Percentiles rank a stretch among this genome's conserved stretches.
These are phyloP conservation scores for Cutaneotrichosporon daszewskae DNA, from an alignment of 1,284 basidiomycete species.

Conservation along the genomic window DNA sequence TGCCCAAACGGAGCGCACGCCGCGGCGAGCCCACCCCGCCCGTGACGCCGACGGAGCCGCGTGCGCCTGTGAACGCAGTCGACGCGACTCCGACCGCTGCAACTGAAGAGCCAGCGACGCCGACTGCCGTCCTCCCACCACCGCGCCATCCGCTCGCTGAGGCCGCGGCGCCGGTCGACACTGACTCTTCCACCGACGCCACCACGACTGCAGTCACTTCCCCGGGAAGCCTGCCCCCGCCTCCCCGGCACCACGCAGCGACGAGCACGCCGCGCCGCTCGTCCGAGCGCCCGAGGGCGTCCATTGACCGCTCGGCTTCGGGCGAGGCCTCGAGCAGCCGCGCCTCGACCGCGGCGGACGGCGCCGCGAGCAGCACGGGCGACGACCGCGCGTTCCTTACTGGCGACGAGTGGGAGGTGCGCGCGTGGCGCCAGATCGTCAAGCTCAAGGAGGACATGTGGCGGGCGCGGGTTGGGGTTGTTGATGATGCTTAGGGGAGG, in stretches of 20 bases:
- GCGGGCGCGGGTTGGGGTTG: slow-evolving; percentile 67
- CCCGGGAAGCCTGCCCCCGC: neutral
- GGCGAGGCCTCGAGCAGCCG: neutral
- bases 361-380: neutral
- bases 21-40: slow-evolving; percentile 8
- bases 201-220: neutral
- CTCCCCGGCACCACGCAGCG: neutral
- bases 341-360: neutral
- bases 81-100: neutral
- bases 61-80: slow-evolving; percentile 17
- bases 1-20: slow-evolving; percentile 29
- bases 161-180: neutral
- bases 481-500: too few relatives aligned
- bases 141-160: neutral
- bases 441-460: slow-evolving; percentile 83
- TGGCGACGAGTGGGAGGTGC: slow-evolving; percentile 79
- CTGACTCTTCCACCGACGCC: neutral
- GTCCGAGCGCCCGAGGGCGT: neutral
- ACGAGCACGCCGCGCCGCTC: neutral
- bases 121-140: neutral
- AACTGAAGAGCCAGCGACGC: neutral
- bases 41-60: slow-evolving; percentile 6
- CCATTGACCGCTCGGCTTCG: neutral
- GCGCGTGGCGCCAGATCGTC: slow-evolving; percentile 77
- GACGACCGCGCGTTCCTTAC: slow-evolving; percentile 22